A percentile compares a stretch with the other conserved stretches of the same genome.
Conservation (phyloP, 495 filamentous ascomycete species). For the Talaromyces adpressus region DNA sequence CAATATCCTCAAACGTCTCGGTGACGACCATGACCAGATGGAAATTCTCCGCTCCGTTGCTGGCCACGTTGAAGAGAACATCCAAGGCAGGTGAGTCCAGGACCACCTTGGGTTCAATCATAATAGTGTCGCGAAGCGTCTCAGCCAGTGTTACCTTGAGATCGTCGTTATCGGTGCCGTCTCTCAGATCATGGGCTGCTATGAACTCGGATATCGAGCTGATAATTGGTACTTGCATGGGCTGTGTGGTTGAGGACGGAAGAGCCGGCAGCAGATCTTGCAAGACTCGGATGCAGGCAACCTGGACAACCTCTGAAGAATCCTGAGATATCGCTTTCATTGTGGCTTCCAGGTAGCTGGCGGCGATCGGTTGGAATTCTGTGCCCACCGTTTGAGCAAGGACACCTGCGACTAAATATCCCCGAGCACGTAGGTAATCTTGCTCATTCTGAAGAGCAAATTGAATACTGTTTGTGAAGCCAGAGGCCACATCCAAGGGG, state of each 20-base stretch:
- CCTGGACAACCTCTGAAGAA: constrained; percentile 78
- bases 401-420: constrained; percentile 74
- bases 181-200: constrained; percentile 67
- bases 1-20: constrained; percentile 87
- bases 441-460: constrained; percentile 64
- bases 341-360: constrained; percentile 64
- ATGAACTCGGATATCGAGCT: constrained; percentile 71
- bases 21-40: constrained; percentile 75
- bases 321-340: constrained; percentile 70
- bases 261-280: constrained; percentile 70
- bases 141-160: constrained; percentile 86
- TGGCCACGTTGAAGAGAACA: constrained; percentile 81
- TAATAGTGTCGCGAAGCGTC: constrained; percentile 75
- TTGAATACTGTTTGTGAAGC: constrained; percentile 70
- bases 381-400: constrained; percentile 54
- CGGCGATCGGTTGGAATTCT: constrained; percentile 43
- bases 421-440: constrained; percentile 72
- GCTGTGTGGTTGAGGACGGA: constrained; percentile 41
- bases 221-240: constrained; percentile 68
- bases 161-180: constrained; percentile 80
- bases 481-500: constrained; percentile 55
- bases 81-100: constrained; percentile 68
- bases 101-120: constrained; percentile 64
- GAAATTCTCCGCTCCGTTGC: constrained; percentile 80
- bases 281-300: constrained; percentile 80